A percentile compares a stretch with the other conserved stretches of the same genome.
Evolutionary conservation across 768 basidiomycete species (phyloP).

Genomic region (Pholiota conissans): DNA sequence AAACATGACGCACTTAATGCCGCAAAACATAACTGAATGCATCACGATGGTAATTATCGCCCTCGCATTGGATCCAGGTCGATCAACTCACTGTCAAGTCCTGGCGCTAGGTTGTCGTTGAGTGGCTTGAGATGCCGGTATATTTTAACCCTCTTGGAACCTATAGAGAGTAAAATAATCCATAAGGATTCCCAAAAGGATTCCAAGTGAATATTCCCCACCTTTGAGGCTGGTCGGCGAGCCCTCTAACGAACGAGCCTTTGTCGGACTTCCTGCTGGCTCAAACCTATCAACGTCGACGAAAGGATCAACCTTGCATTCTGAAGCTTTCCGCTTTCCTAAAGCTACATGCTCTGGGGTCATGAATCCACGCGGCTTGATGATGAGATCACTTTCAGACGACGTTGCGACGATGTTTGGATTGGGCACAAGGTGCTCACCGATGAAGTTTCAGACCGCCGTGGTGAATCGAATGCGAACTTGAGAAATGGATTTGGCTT

Average conservation of each 20-base stretch:
- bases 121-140: conserved; percentile 18
- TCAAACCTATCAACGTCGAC: neutral
- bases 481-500: neutral
- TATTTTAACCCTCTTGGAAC: conserved; percentile 13
- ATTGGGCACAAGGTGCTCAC: neutral
- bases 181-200: neutral
- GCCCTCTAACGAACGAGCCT: too few relatives aligned
- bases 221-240: neutral
- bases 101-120: conserved; percentile 13
- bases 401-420: neutral
- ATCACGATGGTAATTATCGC: neutral
- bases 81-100: conserved; percentile 16
- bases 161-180: neutral
- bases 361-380: neutral
- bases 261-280: neutral
- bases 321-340: neutral
- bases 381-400: neutral
- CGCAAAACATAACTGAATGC: conserved; percentile 72
- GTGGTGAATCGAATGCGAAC: neutral
- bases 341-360: neutral
- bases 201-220: neutral
- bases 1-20: conserved; percentile 64
- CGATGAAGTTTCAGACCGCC: neutral
- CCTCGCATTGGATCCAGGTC: neutral
- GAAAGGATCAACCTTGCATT: neutral